Base-by-base conservation (phyloP, 345 rosid genomes). In the Carallia brachiata region DNA sequence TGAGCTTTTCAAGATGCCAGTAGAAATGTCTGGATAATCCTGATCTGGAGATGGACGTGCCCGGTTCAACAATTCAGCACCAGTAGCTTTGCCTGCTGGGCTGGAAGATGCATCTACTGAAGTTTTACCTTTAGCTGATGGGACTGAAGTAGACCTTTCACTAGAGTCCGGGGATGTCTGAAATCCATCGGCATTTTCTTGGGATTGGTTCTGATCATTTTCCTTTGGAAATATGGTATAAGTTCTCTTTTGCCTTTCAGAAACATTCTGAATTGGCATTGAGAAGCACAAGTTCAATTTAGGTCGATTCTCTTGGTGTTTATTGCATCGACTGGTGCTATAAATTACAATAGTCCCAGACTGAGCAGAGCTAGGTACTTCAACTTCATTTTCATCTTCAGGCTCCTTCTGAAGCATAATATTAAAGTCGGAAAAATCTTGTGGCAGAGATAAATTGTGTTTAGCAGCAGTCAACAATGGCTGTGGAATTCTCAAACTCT, bases 391-490 rank as follows among this genome's bases (percentile, higher is more conserved):
- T 75, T 77, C 74, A 30, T 64, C 65, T 50, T 78, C 79, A 66
- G 70, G 61, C 66, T 63, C 79, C 70, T 80, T 80, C 66, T 56
- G 39, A 6, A 78, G 71, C 27, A 73, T 70, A 61, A 69, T 76
- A 65, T 73, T 79, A 6, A 77, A 78, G 75, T 78, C 70, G 55
- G 84, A 75, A 68, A 80, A 83, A 58, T 74, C 69, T 52, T 36
- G 36, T 27, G 79, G 73, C 68, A 66, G 80, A 44, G 70, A 69
- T 70, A 82, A 69, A 73, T 68, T 72, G 70, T 68, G 63, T 65
- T 70, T 80, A 32, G 79, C 73, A 77, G 61, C 65, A 1, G 72
- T 63, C 61, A 75, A 70, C 65, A 81, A 55, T 56, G 83, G 73
- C 64, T 70, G 77, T 10, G 61, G 31, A 5, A 63, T 63, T 65